Evolutionary conservation across 2,329 filamentous ascomycete species (phyloP).

Genomic region (Bertia moriformis): DNA sequence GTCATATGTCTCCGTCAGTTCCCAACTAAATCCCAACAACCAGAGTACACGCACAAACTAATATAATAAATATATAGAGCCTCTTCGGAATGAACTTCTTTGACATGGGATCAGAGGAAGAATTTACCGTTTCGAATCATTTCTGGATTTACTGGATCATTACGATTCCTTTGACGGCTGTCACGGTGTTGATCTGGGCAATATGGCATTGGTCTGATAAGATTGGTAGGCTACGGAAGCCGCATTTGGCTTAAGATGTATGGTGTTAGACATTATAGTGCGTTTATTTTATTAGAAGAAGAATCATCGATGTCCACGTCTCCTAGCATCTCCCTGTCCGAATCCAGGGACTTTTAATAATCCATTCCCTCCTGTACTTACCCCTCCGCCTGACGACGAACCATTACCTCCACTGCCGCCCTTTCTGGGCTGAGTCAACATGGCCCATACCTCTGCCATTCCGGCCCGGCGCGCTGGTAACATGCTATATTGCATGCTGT

Average conservation of each 20-base stretch:
- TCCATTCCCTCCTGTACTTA: not conserved
- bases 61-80: not conserved
- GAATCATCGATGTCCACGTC: not conserved
- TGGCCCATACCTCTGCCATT: constrained; percentile 73
- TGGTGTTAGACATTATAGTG: too few species aligned
- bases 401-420: not conserved
- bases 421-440: constrained; percentile 20
- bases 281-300: not conserved
- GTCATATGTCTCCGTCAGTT: not conserved
- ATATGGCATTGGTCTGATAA: too few species aligned
- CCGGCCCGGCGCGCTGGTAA: constrained; percentile 68
- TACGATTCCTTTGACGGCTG: not conserved
- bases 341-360: not conserved
- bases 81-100: not conserved
- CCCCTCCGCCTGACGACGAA: not conserved
- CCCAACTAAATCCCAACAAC: too few species aligned
- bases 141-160: not conserved
- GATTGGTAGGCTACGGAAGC: too few species aligned
- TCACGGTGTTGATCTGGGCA: not conserved
- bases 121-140: not conserved
- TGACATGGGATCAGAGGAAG: not conserved
- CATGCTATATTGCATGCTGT: constrained; percentile 97
- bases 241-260: too few species aligned
- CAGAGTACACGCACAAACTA: too few species aligned
- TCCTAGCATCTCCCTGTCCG: not conserved